Evolutionary conservation across 257 asterid genomes (phyloP).

Genomic region (Nicotiana undulata): DNA sequence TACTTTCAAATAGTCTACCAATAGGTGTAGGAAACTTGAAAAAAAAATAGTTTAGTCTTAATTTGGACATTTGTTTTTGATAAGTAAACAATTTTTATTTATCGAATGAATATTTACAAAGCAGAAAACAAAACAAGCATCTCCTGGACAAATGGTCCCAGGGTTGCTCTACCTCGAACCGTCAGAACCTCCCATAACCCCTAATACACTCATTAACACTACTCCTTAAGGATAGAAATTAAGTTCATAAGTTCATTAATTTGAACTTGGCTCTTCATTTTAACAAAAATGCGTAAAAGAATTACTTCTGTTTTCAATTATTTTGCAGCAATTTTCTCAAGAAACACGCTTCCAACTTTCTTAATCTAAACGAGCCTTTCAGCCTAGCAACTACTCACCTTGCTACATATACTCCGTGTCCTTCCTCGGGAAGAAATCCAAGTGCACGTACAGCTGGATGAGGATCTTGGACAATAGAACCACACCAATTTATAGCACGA

Average conservation of each 20-base stretch:
- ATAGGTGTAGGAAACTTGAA: neutral
- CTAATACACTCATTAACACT: too few species aligned
- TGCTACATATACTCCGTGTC: slow-evolving; percentile 96
- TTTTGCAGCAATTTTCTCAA: neutral
- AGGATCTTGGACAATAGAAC: slow-evolving; percentile 87
- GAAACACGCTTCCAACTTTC: neutral
- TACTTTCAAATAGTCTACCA: neutral
- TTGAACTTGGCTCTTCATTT: neutral
- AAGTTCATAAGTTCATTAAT: too few species aligned
- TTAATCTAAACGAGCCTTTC: neutral
- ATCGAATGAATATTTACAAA: too few species aligned
- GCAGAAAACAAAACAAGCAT: too few species aligned
- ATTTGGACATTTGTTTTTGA: neutral
- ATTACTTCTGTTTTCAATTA: neutral
- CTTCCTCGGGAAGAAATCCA: slow-evolving; percentile 94
- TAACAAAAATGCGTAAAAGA: neutral
- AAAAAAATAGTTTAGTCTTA: neutral
- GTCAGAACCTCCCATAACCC: too few species aligned
- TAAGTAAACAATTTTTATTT: too few species aligned
- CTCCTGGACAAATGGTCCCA: too few species aligned
- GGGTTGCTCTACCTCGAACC: too few species aligned
- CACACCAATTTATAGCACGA: slow-evolving; percentile 92
- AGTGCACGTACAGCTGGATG: slow-evolving; percentile 96
- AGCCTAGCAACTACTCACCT: slow-evolving; percentile 40
- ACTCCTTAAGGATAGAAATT: too few species aligned